A percentile compares a stretch with the other conserved stretches of the same genome.
These are phyloP conservation scores for Pilaira anomala DNA, from an alignment of 192 early-diverging fungal genomes.

Conservation along the genomic window DNA sequence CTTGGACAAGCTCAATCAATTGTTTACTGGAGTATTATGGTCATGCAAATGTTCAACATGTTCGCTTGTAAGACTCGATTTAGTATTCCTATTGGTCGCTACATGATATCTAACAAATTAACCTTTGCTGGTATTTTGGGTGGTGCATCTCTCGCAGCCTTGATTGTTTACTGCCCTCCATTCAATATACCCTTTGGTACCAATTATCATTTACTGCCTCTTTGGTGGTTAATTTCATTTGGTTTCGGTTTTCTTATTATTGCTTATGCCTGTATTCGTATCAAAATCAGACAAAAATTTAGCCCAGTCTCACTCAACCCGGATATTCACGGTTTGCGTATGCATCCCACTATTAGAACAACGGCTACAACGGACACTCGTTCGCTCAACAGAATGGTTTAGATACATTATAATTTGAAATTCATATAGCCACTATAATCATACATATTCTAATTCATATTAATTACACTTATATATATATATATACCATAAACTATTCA, in stretches of 20 bases:
- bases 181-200: slow-evolving; percentile 77
- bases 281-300: slow-evolving; percentile 57
- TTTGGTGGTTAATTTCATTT: slow-evolving; percentile 85
- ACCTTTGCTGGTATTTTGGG: slow-evolving; percentile 69
- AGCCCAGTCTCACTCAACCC: slow-evolving; percentile 64
- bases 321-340: slow-evolving; percentile 81
- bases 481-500: too few species aligned
- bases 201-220: slow-evolving; percentile 51
- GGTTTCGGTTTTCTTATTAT: slow-evolving; percentile 78
- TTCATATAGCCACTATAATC: too few species aligned
- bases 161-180: slow-evolving; percentile 84
- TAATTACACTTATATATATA: too few species aligned
- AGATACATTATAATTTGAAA: background rate
- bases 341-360: slow-evolving; percentile 73
- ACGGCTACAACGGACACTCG: slow-evolving; percentile 9
- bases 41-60: slow-evolving; percentile 92
- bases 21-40: slow-evolving; percentile 74
- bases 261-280: slow-evolving; percentile 68
- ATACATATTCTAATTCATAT: too few species aligned
- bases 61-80: slow-evolving; percentile 82
- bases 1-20: slow-evolving; percentile 77
- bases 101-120: slow-evolving; percentile 76
- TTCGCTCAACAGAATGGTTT: background rate
- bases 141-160: slow-evolving; percentile 62
- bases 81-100: slow-evolving; percentile 69